Percentiles rank a stretch among this genome's conserved stretches.
These are phyloP conservation scores for Whalleya microplaca DNA, from an alignment of 2,329 filamentous ascomycete genomes.

Conservation along the genomic window DNA sequence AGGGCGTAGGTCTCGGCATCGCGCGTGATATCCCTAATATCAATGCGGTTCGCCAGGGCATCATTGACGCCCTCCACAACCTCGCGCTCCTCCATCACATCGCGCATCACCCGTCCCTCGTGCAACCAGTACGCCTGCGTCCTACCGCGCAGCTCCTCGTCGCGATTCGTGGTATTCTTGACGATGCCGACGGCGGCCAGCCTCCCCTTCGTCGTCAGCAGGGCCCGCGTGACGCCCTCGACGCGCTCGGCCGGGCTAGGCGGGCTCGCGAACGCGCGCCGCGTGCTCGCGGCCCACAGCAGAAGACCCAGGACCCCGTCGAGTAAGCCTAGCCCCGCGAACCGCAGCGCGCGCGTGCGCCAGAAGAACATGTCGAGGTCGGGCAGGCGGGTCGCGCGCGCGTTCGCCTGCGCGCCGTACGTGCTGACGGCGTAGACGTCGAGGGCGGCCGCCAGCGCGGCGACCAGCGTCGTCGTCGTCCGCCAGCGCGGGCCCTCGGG, in stretches of 20 bases:
- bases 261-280: conserved; percentile 72
- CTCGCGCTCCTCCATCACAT: conserved; percentile 78
- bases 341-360: conserved; percentile 66
- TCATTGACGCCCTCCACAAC: conserved; percentile 73
- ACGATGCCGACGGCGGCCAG: conserved; percentile 75
- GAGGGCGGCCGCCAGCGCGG: conserved; percentile 57
- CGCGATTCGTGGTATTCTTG: conserved; percentile 77
- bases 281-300: conserved; percentile 78
- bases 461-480: conserved; percentile 66
- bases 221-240: conserved; percentile 57
- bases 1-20: conserved; percentile 67
- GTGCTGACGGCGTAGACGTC: conserved; percentile 69
- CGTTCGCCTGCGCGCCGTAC: conserved; percentile 69
- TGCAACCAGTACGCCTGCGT: conserved; percentile 78
- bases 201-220: conserved; percentile 67
- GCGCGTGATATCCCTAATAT: conserved; percentile 62
- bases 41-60: conserved; percentile 65
- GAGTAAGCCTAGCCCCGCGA: conserved; percentile 64
- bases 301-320: conserved; percentile 66
- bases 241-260: conserved; percentile 68
- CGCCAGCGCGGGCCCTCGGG: conserved; percentile 70
- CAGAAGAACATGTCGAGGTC: conserved; percentile 76
- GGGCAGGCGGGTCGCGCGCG: conserved; percentile 60
- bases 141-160: conserved; percentile 69
- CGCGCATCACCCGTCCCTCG: conserved; percentile 72